Percentiles rank a stretch among this genome's conserved stretches.
Conservation (phyloP, 441 rosid genomes). For the Biscutella laevigata region DNA sequence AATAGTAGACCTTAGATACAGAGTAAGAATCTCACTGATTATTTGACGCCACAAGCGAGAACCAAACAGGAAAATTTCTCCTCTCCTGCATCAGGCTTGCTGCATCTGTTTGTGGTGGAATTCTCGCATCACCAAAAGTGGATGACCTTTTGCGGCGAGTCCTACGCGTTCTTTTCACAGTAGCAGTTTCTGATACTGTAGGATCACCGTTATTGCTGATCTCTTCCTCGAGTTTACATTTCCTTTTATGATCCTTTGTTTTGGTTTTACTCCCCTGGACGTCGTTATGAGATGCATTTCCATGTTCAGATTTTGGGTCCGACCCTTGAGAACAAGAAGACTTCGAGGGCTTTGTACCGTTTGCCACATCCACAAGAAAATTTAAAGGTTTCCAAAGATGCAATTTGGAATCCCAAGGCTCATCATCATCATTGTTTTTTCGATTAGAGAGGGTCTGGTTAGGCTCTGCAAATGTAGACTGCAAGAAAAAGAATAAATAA, state of each 20-base stretch:
- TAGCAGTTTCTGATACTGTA: constrained; percentile 36
- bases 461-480: constrained; percentile 51
- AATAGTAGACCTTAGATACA: background rate
- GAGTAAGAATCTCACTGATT: constrained; percentile 46
- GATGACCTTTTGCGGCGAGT: constrained; percentile 41
- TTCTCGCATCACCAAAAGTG: constrained; percentile 32
- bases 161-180: constrained; percentile 44
- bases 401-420: constrained; percentile 39
- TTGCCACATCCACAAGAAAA: constrained; percentile 67
- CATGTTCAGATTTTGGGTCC: constrained; percentile 41
- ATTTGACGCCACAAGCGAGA: constrained; percentile 54
- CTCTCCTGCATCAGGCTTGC: constrained; percentile 31
- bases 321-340: constrained; percentile 38
- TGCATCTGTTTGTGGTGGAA: constrained; percentile 41
- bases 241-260: constrained; percentile 36
- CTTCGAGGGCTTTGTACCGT: constrained; percentile 46
- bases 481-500: background rate
- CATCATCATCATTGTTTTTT: constrained; percentile 30
- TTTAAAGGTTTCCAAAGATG: constrained; percentile 60
- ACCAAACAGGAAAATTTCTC: constrained; percentile 58
- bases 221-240: constrained; percentile 36
- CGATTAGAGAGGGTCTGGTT: constrained; percentile 27
- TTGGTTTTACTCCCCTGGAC: constrained; percentile 29
- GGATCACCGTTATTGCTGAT: constrained; percentile 32
- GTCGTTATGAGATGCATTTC: constrained; percentile 27